These are phyloP conservation scores for Neurospora crassa DNA, from an alignment of 2,329 filamentous ascomycete species.

Conservation along the genomic window DNA sequence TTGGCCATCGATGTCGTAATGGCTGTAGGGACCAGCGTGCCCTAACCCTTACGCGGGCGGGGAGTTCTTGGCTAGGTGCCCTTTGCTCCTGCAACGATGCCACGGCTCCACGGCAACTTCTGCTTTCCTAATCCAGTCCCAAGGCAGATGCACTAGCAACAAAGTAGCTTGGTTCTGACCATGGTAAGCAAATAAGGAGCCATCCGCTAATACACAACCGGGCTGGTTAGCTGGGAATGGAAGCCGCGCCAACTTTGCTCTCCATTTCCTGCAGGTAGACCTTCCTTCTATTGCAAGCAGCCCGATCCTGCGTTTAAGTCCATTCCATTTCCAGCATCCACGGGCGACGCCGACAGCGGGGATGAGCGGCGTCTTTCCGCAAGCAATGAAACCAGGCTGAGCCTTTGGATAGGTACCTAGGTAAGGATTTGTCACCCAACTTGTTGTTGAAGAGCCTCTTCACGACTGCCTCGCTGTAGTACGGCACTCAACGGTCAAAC, in stretches of 20 bases:
- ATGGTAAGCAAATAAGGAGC: neutral
- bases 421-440: neutral
- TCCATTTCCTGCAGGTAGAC: neutral
- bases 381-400: neutral
- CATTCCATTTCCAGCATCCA: neutral
- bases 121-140: neutral
- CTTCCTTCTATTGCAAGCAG: neutral
- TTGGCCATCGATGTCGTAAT: neutral
- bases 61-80: neutral
- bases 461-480: neutral
- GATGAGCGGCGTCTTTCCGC: neutral
- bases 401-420: neutral
- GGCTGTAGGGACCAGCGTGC: neutral
- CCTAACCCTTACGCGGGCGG: neutral
- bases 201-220: neutral
- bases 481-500: neutral
- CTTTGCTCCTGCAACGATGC: neutral
- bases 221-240: neutral
- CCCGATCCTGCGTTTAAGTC: neutral
- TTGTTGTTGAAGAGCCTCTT: neutral
- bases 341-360: neutral
- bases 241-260: neutral
- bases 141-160: neutral
- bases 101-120: neutral
- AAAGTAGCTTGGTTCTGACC: neutral